Evolutionary conservation across 2,329 filamentous ascomycete genomes (phyloP).

Genomic region (Spiromastix sp.): DNA sequence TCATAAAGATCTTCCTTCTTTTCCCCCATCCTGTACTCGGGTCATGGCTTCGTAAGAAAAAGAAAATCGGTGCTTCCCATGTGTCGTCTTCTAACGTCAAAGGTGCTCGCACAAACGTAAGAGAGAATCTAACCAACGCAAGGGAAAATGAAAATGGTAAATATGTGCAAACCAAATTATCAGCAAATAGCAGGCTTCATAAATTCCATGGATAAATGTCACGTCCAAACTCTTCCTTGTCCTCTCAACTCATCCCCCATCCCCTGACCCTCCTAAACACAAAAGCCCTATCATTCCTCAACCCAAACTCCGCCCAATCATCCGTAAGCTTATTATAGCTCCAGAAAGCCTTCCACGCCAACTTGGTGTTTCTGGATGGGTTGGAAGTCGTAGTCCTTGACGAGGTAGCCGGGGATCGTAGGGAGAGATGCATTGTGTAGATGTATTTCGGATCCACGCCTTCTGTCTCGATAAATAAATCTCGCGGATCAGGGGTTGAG

Average conservation of each 20-base stretch:
- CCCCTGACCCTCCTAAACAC: conserved; percentile 54
- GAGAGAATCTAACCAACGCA: no score
- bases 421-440: conserved; percentile 68
- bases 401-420: conserved; percentile 50
- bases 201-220: no score
- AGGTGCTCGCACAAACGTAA: no score
- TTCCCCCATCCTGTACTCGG: no score
- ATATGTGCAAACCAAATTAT: no score
- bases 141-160: no score
- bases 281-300: conserved; percentile 52
- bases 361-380: conserved; percentile 67
- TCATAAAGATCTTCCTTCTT: no score
- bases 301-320: conserved; percentile 74
- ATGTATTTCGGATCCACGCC: conserved; percentile 69
- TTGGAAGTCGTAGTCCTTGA: conserved; percentile 17
- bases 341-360: conserved; percentile 83
- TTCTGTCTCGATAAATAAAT: conserved; percentile 76
- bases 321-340: conserved; percentile 83
- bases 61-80: no score
- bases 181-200: no score
- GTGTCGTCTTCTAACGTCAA: no score
- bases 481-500: conserved; percentile 33
- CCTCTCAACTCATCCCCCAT: conserved; percentile 36
- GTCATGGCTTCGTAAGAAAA: no score
- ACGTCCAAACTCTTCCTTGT: no score